Base-by-base conservation (phyloP, 2,329 filamentous ascomycete genomes). In the Achaetomium macrosporum region DNA sequence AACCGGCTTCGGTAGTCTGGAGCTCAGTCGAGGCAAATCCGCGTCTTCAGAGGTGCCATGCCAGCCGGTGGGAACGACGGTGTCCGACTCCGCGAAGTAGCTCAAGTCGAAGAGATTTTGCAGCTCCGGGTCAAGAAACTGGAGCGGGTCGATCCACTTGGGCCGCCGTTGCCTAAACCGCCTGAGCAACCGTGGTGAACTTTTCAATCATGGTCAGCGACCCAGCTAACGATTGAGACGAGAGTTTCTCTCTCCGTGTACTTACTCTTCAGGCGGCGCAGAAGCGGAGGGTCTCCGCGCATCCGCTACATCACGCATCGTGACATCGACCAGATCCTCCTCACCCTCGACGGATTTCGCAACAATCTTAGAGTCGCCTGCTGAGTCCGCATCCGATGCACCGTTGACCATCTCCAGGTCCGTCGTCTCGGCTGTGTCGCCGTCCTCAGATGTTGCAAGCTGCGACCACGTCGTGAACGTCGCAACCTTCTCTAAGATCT, bases 321-420 rank as follows among this genome's bases (percentile, higher is more conserved):
- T 88, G 15, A 99, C 84, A 65, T 96, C 88, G 6, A 97, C 88
- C 63, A 96, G 82, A 56, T 89, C 89, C 56, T 96, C 91, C 67
- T 96, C 92, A 10, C 90, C 88, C 66, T 91, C 85, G 2, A 95
- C 80, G 3, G 91, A 96, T 29, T 82, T 79, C 42, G 89, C 85
- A 53, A 85, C 81, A 43, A 96, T 77, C 64, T 86, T 87, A 19
- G 80, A 76, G 59, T 87, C 87, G 10, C 79, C 81, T 4, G 83
- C 83, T 4, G 83, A 85, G 57, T 87, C 82, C 3, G 79, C 81
- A 57, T 83, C 79, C 0, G 81, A 84, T 17, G 74, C 76, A 15
- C 75, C 84, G 52, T 84, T 73, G 17, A 89, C 79, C 42, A 85
- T 78, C 62, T 92, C 89, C 2, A 82, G 81, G 51, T 88, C 86